Conservation (phyloP, 495 filamentous ascomycete species). For the Podospora pseudocomata region DNA sequence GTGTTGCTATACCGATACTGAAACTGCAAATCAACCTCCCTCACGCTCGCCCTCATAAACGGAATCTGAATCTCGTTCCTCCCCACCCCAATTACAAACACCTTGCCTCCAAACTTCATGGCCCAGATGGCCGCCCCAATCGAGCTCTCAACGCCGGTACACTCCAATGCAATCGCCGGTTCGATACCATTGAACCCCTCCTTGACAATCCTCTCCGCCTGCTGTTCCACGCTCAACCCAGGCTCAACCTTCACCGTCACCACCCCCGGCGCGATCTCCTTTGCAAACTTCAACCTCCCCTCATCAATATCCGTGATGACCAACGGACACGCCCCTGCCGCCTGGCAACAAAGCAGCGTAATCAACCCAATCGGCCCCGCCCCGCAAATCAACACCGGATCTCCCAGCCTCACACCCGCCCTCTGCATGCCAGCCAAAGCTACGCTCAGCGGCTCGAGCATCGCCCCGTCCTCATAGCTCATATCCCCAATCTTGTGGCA, state of each 20-base stretch:
- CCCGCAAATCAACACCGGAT: conserved; percentile 80
- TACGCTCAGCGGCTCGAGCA: conserved; percentile 83
- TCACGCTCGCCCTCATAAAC: conserved; percentile 85
- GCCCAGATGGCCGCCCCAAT: conserved; percentile 81
- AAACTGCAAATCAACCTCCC: conserved; percentile 91
- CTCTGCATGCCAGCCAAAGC: conserved; percentile 80
- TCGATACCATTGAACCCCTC: conserved; percentile 65
- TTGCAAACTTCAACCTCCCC: conserved; percentile 75
- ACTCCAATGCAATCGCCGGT: conserved; percentile 77
- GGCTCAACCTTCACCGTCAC: conserved; percentile 72
- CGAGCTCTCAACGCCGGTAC: conserved; percentile 88
- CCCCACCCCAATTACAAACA: conserved; percentile 89
- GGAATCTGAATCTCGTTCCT: conserved; percentile 92
- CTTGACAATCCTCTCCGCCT: conserved; percentile 61
- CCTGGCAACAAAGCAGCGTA: conserved; percentile 72
- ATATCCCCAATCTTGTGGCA: conserved; percentile 90
- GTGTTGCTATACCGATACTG: conserved; percentile 95
- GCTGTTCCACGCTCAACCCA: conserved; percentile 62
- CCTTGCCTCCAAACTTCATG: conserved; percentile 87
- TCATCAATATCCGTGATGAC: conserved; percentile 93
- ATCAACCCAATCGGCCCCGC: conserved; percentile 90
- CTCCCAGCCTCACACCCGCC: conserved; percentile 71
- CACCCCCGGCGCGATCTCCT: conserved; percentile 67
- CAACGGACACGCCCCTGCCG: conserved; percentile 79
- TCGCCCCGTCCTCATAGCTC: conserved; percentile 82